Conservation (phyloP, 495 filamentous ascomycete species). For the Penicillium waksmanii region DNA sequence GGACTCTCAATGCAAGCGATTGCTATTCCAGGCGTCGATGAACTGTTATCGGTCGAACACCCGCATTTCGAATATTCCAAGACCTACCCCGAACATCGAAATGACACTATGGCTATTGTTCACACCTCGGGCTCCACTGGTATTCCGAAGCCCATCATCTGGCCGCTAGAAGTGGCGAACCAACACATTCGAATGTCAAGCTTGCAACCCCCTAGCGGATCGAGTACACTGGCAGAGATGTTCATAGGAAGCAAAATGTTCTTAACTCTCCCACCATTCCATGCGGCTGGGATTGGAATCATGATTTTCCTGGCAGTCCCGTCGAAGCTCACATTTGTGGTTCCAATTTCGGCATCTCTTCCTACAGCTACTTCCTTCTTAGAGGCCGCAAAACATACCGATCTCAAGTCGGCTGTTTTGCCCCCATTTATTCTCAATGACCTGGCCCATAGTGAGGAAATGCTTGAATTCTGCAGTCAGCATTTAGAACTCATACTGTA, state of each 20-base stretch:
- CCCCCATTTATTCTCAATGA: constrained; percentile 42
- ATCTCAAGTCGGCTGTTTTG: constrained; percentile 32
- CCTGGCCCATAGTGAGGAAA: constrained; percentile 28
- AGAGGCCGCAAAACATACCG: constrained; percentile 32
- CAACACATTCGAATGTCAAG: constrained; percentile 17
- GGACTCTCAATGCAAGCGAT: constrained; percentile 10
- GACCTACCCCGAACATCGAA: constrained; percentile 25
- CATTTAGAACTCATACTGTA: constrained; percentile 35
- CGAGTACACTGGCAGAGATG: constrained; percentile 21
- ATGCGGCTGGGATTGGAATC: constrained; percentile 36
- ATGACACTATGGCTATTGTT: constrained; percentile 34
- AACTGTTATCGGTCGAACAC: constrained; percentile 24
- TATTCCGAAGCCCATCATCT: constrained; percentile 41
- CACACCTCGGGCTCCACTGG: constrained; percentile 46
- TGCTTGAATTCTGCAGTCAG: constrained; percentile 38
- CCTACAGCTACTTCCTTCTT: constrained; percentile 38
- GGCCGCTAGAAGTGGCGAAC: constrained; percentile 28
- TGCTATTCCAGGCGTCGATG: constrained; percentile 28
- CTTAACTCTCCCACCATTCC: constrained; percentile 41
- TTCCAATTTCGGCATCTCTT: constrained; percentile 33
- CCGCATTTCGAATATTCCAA: constrained; percentile 33
- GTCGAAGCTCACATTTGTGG: constrained; percentile 32
- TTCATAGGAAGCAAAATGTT: constrained; percentile 33
- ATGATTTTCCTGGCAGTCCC: constrained; percentile 29
- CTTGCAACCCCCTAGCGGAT: constrained; percentile 22